Evolutionary conservation across 2,329 filamentous ascomycete species (phyloP).

Genomic region (Plenodomus tracheiphilus): DNA sequence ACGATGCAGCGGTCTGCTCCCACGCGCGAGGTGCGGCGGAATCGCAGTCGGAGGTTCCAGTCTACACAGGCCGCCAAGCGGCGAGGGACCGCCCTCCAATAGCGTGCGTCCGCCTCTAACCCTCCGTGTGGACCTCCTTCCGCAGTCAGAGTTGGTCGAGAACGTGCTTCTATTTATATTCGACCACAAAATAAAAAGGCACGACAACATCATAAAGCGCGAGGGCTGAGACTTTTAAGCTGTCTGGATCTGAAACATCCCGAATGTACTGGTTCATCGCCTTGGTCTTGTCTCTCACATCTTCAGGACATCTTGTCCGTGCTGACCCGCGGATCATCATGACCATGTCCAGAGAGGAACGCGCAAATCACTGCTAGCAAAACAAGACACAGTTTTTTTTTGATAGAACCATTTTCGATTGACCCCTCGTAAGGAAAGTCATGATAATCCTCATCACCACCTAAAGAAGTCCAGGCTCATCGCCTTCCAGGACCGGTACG

Average conservation of each 20-base stretch:
- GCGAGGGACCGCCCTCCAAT: slow-evolving; percentile 6
- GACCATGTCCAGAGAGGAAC: too few species aligned
- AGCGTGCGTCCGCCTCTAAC: neutral
- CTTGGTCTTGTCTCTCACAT: too few species aligned
- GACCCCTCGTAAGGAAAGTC: neutral
- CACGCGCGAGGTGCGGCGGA: slow-evolving; percentile 21
- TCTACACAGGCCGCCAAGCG: slow-evolving; percentile 18
- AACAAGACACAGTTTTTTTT: too few species aligned
- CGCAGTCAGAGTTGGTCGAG: neutral
- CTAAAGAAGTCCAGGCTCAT: neutral
- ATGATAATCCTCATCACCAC: too few species aligned
- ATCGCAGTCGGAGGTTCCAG: slow-evolving; percentile 26
- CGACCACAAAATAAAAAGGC: too few species aligned
- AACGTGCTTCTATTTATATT: neutral
- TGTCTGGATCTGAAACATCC: too few species aligned
- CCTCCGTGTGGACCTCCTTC: neutral
- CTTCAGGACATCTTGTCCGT: too few species aligned
- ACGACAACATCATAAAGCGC: too few species aligned
- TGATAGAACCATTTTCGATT: neutral
- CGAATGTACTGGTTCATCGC: too few species aligned
- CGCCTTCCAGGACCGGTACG: slow-evolving; percentile 6
- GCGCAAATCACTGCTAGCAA: too few species aligned
- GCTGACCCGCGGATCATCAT: too few species aligned
- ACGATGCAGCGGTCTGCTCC: slow-evolving; percentile 30
- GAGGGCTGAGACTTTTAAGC: too few species aligned